These are phyloP conservation scores for Lachnellula willkommii DNA, from an alignment of 2,329 filamentous ascomycete species.

Conservation along the genomic window DNA sequence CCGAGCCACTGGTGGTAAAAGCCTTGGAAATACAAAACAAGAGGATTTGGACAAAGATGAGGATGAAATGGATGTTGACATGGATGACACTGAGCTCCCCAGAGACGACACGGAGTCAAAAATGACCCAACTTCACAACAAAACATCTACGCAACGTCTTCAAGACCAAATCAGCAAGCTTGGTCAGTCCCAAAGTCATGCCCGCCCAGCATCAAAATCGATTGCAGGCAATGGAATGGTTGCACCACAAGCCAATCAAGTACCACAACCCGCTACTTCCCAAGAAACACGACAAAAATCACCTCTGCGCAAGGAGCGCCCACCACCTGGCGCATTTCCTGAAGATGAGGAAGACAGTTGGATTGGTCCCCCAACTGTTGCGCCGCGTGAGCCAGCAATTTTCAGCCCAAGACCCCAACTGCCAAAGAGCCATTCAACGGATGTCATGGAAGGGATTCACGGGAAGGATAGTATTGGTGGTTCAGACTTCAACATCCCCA, in stretches of 20 bases:
- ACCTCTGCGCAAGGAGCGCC: conserved; percentile 12
- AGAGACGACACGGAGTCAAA: conserved; percentile 42
- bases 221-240: conserved; percentile 21
- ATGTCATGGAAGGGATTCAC: conserved; percentile 54
- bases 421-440: conserved; percentile 55
- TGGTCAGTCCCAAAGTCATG: conserved; percentile 45
- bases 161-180: conserved; percentile 85
- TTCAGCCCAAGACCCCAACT: conserved; percentile 47
- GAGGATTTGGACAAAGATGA: conserved; percentile 50
- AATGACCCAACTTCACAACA: conserved; percentile 59
- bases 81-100: conserved; percentile 28
- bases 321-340: conserved; percentile 54
- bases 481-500: conserved; percentile 41
- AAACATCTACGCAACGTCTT: conserved; percentile 87
- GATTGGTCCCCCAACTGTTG: conserved; percentile 48
- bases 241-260: conserved; percentile 18
- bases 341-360: conserved; percentile 56
- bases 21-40: conserved; percentile 48
- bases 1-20: conserved; percentile 68
- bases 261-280: conserved; percentile 8
- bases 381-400: conserved; percentile 28
- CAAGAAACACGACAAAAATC: conserved; percentile 15
- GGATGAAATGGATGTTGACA: conserved; percentile 37
- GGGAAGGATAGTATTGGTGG: conserved; percentile 45
- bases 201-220: conserved; percentile 30